Evolutionary conservation across 441 rosid species (phyloP).

Genomic region (Rhodomyrtus psidioides): DNA sequence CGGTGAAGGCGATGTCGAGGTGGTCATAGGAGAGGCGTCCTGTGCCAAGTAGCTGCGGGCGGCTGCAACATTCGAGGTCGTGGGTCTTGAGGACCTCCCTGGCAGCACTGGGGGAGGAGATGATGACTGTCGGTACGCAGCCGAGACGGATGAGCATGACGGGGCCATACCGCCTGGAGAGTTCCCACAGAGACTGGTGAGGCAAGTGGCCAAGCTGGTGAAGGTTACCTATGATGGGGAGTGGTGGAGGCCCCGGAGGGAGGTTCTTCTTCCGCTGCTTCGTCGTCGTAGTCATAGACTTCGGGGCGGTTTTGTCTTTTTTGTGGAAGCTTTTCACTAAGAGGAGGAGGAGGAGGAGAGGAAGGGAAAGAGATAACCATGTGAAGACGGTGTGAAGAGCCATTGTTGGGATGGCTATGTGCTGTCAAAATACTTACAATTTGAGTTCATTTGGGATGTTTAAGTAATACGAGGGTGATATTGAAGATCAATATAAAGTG

Average conservation of each 20-base stretch:
- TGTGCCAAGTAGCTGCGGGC: not conserved
- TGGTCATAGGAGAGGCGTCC: not conserved
- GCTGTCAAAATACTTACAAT: not conserved
- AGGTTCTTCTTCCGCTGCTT: not conserved
- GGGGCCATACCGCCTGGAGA: not conserved
- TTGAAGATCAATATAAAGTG: not conserved
- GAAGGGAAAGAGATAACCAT: not conserved
- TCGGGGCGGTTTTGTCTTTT: not conserved
- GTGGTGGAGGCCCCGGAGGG: not conserved
- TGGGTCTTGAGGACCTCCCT: not conserved
- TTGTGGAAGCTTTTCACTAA: not conserved
- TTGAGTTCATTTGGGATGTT: not conserved
- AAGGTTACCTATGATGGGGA: not conserved
- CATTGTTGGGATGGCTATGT: not conserved
- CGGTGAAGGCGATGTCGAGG: not conserved
- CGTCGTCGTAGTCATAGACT: not conserved
- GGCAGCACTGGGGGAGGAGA: not conserved
- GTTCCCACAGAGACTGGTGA: not conserved
- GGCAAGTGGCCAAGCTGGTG: not conserved
- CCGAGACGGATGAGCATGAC: not conserved
- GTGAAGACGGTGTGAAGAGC: not conserved
- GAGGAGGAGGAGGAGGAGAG: not conserved
- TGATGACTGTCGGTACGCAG: not conserved
- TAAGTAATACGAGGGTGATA: not conserved
- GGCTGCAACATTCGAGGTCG: not conserved